Evolutionary conservation across 176 grass and related monocot species (phyloP).

Genomic region (Bromus sterilis): DNA sequence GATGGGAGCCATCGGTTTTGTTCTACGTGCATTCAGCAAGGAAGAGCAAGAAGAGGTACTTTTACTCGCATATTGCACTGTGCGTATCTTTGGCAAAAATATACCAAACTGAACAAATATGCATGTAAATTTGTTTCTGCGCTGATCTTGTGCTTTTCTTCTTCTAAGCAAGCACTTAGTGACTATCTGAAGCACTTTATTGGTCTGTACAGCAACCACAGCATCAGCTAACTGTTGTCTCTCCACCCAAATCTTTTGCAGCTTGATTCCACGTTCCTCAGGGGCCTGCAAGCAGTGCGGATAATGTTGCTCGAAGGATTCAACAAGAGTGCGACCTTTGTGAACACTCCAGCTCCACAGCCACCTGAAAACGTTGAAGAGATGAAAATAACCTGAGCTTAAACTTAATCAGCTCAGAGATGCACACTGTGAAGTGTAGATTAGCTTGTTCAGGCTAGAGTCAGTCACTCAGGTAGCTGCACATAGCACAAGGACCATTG

Average conservation of each 20-base stretch:
- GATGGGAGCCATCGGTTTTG: conserved; percentile 79
- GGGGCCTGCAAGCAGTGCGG: conserved; percentile 45
- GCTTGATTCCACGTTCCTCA: conserved; percentile 50
- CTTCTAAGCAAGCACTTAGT: background rate
- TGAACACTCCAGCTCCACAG: conserved; percentile 37
- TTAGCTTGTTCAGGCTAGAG: background rate
- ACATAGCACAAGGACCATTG: background rate
- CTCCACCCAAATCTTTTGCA: conserved; percentile 8
- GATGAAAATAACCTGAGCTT: conserved; percentile 1
- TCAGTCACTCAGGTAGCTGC: background rate
- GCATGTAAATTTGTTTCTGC: background rate
- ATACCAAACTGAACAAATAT: background rate
- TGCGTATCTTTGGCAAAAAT: background rate
- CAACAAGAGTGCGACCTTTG: conserved; percentile 65
- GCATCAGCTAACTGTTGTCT: background rate
- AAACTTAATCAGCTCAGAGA: background rate
- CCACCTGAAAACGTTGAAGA: conserved; percentile 44
- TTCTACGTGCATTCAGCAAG: conserved; percentile 63
- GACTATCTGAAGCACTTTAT: background rate
- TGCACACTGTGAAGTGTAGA: background rate
- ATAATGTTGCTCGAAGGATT: conserved; percentile 65
- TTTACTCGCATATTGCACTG: background rate
- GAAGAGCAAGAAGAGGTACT: conserved; percentile 76
- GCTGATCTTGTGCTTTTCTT: background rate
- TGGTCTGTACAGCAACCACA: background rate